Evolutionary conservation across 1,139 yeast genomes (phyloP), one percentile per base, ranked within the genome.

Genomic region (Suhomyces anneliseae): DNA sequence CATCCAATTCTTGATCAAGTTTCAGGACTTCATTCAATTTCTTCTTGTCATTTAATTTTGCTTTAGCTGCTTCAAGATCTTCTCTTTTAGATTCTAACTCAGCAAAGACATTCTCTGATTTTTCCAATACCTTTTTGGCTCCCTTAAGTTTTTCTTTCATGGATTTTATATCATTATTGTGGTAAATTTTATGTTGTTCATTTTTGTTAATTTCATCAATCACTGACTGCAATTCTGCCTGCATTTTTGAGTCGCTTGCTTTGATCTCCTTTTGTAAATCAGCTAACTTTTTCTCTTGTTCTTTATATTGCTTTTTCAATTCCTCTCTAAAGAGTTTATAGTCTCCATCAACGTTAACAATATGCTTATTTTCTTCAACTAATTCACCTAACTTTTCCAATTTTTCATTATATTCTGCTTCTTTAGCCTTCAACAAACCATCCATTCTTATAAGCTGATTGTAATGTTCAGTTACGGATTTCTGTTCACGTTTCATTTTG

Each of bases 401-500:
- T 45, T 74, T 70, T 8, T 53, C 51, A 14, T 66, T 57, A 50
- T 72, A 65, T 6, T 68, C 69, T 3, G 68, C 69, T 42, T 73
- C 73, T 38, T 78, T 76, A 0, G 83, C 79, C 46, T 70, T 72
- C 42, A 85, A 66, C 41, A 82, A 78, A 3, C 95, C 96, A 53
- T 82, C 99, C 40, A 70, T 59, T 32, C 82, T 68, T 7, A 79
- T 74, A 19, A 73, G 60, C 1, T 63, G 63, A 52, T 79, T 78
- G 45, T 75, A 72, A 6, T 64, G 56, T 0, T 57, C 57, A 42
- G 82, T 69, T 8, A 49, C 39, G 0, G 34, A 24, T 9, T 60
- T 59, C 26, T 47, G 46, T 2, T 61, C 42, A 0, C 40, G 41
- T 7, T 53, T 57, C 34, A 78, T 50, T 0, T 53, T 43, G 0